Percentiles rank a stretch among this genome's conserved stretches.
phyloP scores from a whole-genome alignment of 805 yeast species.

The Cyberlindnera lachancei region DNA sequence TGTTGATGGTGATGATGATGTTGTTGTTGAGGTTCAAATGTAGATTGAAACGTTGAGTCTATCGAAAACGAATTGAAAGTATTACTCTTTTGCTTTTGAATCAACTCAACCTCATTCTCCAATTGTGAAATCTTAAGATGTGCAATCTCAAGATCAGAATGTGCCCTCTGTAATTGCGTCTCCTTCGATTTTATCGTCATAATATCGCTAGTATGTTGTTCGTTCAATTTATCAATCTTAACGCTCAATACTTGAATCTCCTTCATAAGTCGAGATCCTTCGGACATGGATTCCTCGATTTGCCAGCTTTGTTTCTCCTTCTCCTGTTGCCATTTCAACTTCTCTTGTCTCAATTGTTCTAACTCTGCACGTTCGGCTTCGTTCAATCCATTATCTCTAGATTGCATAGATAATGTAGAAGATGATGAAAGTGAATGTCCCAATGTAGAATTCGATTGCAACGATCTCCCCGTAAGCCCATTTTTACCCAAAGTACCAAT shows the following conservation, averaged over 20 bases:
- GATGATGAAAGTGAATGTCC: no score
- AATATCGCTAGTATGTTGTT: constrained; percentile 42
- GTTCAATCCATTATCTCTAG: constrained; percentile 5
- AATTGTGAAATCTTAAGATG: constrained; percentile 44
- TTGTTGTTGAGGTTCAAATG: neutral
- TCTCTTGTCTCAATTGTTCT: constrained; percentile 45
- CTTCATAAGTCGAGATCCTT: constrained; percentile 21
- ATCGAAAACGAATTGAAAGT: constrained; percentile 6
- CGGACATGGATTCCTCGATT: constrained; percentile 23
- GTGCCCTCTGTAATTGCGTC: constrained; percentile 53
- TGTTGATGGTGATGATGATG: no score
- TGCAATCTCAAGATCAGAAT: constrained; percentile 54
- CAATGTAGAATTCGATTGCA: constrained; percentile 27
- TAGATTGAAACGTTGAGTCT: neutral
- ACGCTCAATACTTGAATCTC: constrained; percentile 15
- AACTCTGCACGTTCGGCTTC: constrained; percentile 35
- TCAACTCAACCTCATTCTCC: constrained; percentile 38
- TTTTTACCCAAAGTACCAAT: constrained; percentile 14
- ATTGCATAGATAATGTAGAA: constrained; percentile 2
- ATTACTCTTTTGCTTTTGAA: constrained; percentile 25
- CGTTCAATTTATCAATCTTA: constrained; percentile 35
- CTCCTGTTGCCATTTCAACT: constrained; percentile 28
- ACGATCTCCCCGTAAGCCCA: constrained; percentile 38
- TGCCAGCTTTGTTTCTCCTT: constrained; percentile 24
- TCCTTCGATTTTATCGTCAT: constrained; percentile 59